Evolutionary conservation across 805 yeast genomes (phyloP), one percentile per base, ranked within the genome.

Genomic region (Gaillardinia entomophila): DNA sequence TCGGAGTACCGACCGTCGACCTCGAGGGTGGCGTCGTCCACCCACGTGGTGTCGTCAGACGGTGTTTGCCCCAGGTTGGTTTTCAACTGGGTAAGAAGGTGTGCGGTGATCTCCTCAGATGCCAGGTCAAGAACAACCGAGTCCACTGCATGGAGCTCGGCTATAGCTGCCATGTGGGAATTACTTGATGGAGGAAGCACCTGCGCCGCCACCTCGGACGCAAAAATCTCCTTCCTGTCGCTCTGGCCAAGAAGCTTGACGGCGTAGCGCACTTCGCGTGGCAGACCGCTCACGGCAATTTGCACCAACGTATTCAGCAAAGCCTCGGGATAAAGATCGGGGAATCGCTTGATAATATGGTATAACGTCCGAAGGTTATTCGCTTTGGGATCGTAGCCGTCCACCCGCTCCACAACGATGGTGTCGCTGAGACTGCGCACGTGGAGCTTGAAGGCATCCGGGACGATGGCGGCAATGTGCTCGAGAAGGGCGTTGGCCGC

Each of bases 201-300:
- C 0, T 49, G 31, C 3, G 55, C 53, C 22, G 70, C 57, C 4
- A 78, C 55, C 12, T 60, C 54, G 1, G 61, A 50, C 4, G 68
- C 49, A 8, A 62, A 53, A 2, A 57, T 49, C 13, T 71, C 74
- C 16, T 67, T 67, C 31, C 57, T 57, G 3, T 64, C 53, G 3
- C 69, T 55, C n/a, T 75, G 59, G 2, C 76, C 68, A 6, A 84
- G 39, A 5, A 83, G 57, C 47, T 75, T 78, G 6, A 76, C 59
- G 0, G 89, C 71, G 49, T 79, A 83, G 45, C 68, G 76, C 0
- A 90, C 80, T 44, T 80, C 86, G 7, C 46, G 26, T 1, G 84
- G 75, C 2, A 72, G 55, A 0, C 90, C 90, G 1, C 48, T 43
- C 0, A 60, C 40, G 0, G 82, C 73, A 17, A 79, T 55, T 2